These are phyloP conservation scores for Hemileccinum impolitum DNA, from an alignment of 768 basidiomycete genomes.

Conservation along the genomic window DNA sequence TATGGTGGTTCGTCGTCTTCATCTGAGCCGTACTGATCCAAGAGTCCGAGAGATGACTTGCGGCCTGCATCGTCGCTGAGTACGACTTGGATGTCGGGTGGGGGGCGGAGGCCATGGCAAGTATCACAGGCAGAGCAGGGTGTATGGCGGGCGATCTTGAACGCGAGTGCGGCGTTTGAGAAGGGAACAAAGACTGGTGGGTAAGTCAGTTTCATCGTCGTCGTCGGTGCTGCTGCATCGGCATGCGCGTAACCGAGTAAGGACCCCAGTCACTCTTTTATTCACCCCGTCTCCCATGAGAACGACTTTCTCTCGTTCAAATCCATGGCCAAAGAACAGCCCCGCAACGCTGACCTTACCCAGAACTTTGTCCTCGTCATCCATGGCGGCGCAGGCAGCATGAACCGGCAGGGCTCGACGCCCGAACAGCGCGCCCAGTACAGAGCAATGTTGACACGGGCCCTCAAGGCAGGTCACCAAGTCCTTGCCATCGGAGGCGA, in stretches of 20 bases:
- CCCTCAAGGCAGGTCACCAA: slow-evolving; percentile 60
- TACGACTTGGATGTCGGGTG: slow-evolving; percentile 53
- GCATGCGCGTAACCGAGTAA: background rate
- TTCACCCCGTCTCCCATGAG: too few relatives aligned
- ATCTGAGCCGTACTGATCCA: slow-evolving; percentile 69
- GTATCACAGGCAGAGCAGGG: slow-evolving; percentile 59
- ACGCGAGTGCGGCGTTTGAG: slow-evolving; percentile 46
- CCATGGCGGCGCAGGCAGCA: slow-evolving; percentile 79
- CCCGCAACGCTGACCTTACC: background rate
- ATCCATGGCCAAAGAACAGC: slow-evolving; percentile 8
- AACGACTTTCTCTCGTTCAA: background rate
- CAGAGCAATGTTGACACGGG: slow-evolving; percentile 48
- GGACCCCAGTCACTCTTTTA: too few relatives aligned
- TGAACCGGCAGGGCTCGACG: slow-evolving; percentile 54
- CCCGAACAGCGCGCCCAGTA: slow-evolving; percentile 59
- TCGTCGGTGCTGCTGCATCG: background rate
- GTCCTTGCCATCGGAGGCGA: slow-evolving; percentile 68
- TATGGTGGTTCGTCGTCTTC: slow-evolving; percentile 59
- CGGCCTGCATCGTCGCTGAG: slow-evolving; percentile 44
- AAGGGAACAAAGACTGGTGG: slow-evolving; percentile 58
- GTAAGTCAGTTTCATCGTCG: slow-evolving; percentile 62
- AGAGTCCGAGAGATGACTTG: slow-evolving; percentile 47
- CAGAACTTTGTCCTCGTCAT: slow-evolving; percentile 53
- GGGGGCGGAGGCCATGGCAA: slow-evolving; percentile 74
- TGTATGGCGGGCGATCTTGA: slow-evolving; percentile 85